Evolutionary conservation across 345 rosid species (phyloP), one percentile per base, ranked within the genome.

Genomic region (Linum trigynum): DNA sequence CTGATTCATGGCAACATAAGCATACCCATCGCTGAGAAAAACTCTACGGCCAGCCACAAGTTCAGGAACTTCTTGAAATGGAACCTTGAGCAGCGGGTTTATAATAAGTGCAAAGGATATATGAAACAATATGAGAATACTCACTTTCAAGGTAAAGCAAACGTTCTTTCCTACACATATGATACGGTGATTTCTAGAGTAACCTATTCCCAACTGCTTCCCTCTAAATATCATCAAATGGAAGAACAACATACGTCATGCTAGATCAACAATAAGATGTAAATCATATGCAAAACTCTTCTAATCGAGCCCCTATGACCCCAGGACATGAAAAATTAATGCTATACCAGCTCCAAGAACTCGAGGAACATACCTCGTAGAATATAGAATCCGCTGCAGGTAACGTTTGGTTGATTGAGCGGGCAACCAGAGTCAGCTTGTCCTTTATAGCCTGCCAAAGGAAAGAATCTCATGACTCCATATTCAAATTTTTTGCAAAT

Each of bases 61-160:
- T 69, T 88, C 97, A 35, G 98, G 92, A 72, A 92, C 98, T 72
- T 88, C 97, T 84, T 92, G 97, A 75, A 90, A 90, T 36, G 98
- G 97, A 38, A 88, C 96, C 98, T 90, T 80, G 78, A 75, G 17
- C 53, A 15, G 67, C 39, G 42, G 66, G 50, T 23, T 23, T 23
- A 23, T 23, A 23, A 23, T 41, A 41, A 41, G 45, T 41, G 45
- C 45, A 41, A 41, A 41, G 32, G 45, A 41, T 41, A 41, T 41
- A 8, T 41, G 39, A 63, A 37, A 59, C 9, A 45, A 63, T 14
- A 3, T 7, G 11, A 57, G 58, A 69, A 62, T 11, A 66, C 3
- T 42, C 15, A 32, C 51, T 14, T 38, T 53, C 39, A 3, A 45
- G 51, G 55, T 8, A 41, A 41, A 41, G 45, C 35, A 59, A 41